Evolutionary conservation across 495 filamentous ascomycete genomes (phyloP), one percentile per base, ranked within the genome.

Genomic region (Podospora bellae-mahoneyi): DNA sequence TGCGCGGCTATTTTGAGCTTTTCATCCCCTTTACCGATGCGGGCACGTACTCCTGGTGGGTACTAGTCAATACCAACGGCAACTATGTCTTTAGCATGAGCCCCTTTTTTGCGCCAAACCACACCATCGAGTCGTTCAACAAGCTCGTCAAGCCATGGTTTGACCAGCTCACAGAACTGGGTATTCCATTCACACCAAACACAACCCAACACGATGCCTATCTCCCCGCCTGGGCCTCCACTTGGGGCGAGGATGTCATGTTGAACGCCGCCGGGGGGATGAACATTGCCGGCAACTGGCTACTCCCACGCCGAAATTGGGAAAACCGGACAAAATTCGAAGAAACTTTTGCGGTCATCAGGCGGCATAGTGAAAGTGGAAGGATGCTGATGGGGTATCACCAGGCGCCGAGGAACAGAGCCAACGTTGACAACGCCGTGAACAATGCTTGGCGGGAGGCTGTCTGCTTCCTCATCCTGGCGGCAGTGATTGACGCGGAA

Each of bases 1-100:
- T 87, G 54, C 73, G 80, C 28, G 75, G 80, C 0, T 84, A 84
- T 71, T 80, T 62, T 32, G 23, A 62, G 4, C 18, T n/a, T 5
- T 62, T 62, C 27, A 62, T 62, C 27, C 60, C 23, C 1, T 62
- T 28, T 34, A 62, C 60, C 30, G 60, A 62, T 26, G 60, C 60
- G 7, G 60, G 60, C 19, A 62, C 60, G 18, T 62, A 62, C 15
- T 62, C 60, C 2, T 62, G 60, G 60, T 39, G 60, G 60, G 27
- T 28, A 10, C 27, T 62, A 26, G 18, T 15, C 30, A 27, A 7
- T 4, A 34, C 5, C 20, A 59, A 26, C 56, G 23, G 23, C 7
- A n/a, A 10, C 5, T 62, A 62, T 32, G 19, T 9, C 16, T 62
- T 62, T n/a, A 10, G 26, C 23, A 62, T 62, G 60, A 34, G 27